Evolutionary conservation across 208 protist species (phyloP), one percentile per base, ranked within the genome.

Genomic region (Crithidia expoeki): DNA sequence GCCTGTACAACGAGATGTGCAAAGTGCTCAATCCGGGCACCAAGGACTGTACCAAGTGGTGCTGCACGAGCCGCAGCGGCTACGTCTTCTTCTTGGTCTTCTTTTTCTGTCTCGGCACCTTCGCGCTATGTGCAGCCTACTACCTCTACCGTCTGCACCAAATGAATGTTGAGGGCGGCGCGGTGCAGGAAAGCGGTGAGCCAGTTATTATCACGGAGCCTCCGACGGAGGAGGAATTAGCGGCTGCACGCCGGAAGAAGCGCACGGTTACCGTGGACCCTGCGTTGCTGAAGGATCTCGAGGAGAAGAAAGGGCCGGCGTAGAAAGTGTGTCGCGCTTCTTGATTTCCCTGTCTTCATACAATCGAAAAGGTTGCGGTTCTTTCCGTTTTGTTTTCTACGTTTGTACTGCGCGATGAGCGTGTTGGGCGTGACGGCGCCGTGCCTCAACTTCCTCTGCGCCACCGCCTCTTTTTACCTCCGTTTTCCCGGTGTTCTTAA

Each of bases 21-120:
- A 72, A 80, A 33, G 27, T 92, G 27, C 32, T 80, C 14, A 46
- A 86, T 53, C 70, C 82, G 14, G 55, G 44, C 47, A 77, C 81
- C 28, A 66, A 16, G 14, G 80, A 96, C 66, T 96, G 90, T 66
- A 68, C 74, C 17, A 58, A 79, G 53, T 96, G 90, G 90, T 96
- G 90, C 64, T 96, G 90, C 66, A 51, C 74, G 46, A 86, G 80
- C 40, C 75, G 85, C 23, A 89, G 86, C 44, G 70, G 74, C 30
- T 86, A 87, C 59, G 77, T 91, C 32, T 93, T 96, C 50, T 91
- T 92, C 34, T 78, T 92, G 19, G 82, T 94, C 2, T 57, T 96
- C 38, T 91, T 92, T 71, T 86, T 94, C 62, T 87, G 78, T 69
- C 63, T 80, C 11, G 90, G 90, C 36, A 82, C 83, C 19, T 93